A percentile compares a stretch with the other conserved stretches of the same genome.
Evolutionary conservation across 169 alveolate species (phyloP).

Genomic region (Theileria orientalis): DNA sequence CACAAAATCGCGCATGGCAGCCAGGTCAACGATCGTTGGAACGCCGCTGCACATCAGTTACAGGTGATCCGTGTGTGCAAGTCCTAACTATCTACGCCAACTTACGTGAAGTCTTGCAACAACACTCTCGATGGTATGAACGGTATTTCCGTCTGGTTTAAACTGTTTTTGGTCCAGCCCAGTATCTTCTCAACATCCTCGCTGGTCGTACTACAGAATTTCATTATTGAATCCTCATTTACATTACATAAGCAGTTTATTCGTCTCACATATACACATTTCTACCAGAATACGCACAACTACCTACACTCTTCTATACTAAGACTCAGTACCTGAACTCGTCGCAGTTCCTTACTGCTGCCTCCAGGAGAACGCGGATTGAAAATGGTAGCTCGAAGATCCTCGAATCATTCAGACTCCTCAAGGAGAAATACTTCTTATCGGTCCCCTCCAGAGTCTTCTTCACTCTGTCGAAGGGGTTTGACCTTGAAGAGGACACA

Average conservation of each 20-base stretch:
- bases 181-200: slow-evolving; percentile 90
- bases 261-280: too few relatives aligned
- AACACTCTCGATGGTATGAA: slow-evolving; percentile 95
- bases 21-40: slow-evolving; percentile 94
- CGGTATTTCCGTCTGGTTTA: slow-evolving; percentile 88
- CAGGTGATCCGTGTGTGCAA: too few relatives aligned
- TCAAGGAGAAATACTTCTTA: slow-evolving; percentile 60
- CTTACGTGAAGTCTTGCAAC: slow-evolving; percentile 90
- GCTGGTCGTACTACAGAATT: slow-evolving; percentile 79
- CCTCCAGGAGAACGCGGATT: slow-evolving; percentile 89
- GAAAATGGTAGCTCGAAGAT: slow-evolving; percentile 85
- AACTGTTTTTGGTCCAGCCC: slow-evolving; percentile 82
- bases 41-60: slow-evolving; percentile 79
- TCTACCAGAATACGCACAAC: too few relatives aligned
- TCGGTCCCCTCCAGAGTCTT: slow-evolving; percentile 39
- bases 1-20: slow-evolving; percentile 96
- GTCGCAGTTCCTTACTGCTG: slow-evolving; percentile 94
- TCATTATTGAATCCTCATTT: not conserved
- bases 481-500: slow-evolving; percentile 40
- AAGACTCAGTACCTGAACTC: slow-evolving; percentile 73
- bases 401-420: slow-evolving; percentile 71
- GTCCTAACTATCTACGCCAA: not conserved
- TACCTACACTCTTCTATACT: too few relatives aligned
- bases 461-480: slow-evolving; percentile 55
- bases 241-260: not conserved